Conservation (phyloP, 495 filamentous ascomycete species). For the Aspergillus mulundensis region DNA sequence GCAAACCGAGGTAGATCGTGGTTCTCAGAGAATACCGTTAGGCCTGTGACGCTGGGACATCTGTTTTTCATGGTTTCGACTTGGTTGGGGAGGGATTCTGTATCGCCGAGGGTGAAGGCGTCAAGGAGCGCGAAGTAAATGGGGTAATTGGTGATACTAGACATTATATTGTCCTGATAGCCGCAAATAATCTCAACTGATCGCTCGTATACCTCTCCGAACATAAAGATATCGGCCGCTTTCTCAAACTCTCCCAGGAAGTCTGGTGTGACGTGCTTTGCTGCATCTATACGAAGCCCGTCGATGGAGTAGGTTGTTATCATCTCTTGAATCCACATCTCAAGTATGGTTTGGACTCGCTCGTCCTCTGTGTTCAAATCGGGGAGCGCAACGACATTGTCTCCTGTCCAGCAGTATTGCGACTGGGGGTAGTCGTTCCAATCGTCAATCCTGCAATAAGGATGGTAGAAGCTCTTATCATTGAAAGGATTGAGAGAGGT, state of each 20-base stretch:
- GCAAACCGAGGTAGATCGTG: constrained; percentile 67
- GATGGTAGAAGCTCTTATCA: constrained; percentile 58
- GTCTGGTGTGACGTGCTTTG: constrained; percentile 63
- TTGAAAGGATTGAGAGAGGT: constrained; percentile 62
- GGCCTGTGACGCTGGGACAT: constrained; percentile 56
- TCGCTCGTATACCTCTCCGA: constrained; percentile 18
- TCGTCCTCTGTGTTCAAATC: constrained; percentile 65
- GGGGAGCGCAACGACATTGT: constrained; percentile 55
- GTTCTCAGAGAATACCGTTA: constrained; percentile 74
- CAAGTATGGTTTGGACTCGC: constrained; percentile 50
- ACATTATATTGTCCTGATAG: constrained; percentile 22
- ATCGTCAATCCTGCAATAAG: constrained; percentile 58
- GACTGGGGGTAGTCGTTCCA: constrained; percentile 53
- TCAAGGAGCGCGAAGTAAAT: constrained; percentile 59
- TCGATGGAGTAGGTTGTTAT: constrained; percentile 70
- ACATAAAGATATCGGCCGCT: constrained; percentile 14
- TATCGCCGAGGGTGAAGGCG: constrained; percentile 57
- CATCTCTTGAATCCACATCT: constrained; percentile 59
- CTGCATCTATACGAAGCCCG: constrained; percentile 72
- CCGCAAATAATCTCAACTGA: constrained; percentile 17
- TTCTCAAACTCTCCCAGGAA: constrained; percentile 58
- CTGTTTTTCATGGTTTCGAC: constrained; percentile 44
- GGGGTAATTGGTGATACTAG: constrained; percentile 66
- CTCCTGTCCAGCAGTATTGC: constrained; percentile 58
- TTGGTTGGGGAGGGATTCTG: constrained; percentile 47